A percentile compares a stretch with the other conserved stretches of the same genome.
These are phyloP conservation scores for Penicillium waksmanii DNA, from an alignment of 495 filamentous ascomycete genomes.

Conservation along the genomic window DNA sequence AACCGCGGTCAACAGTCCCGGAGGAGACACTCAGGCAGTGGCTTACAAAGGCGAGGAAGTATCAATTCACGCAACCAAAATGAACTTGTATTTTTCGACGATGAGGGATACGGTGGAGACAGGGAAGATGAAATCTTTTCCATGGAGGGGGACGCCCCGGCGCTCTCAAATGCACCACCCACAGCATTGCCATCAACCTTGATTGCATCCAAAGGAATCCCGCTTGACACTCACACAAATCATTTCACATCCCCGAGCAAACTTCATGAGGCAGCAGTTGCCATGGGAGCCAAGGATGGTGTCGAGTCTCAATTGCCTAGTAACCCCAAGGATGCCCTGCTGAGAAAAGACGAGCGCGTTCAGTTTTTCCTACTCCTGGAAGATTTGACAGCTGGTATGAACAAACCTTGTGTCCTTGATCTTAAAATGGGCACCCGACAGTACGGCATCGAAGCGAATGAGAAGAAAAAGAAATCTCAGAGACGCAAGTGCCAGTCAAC, in stretches of 20 bases:
- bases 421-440: slow-evolving; percentile 99
- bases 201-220: slow-evolving; percentile 9
- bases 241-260: slow-evolving; percentile 8
- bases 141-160: slow-evolving; percentile 63
- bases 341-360: slow-evolving; percentile 68
- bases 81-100: slow-evolving; percentile 82
- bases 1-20: slow-evolving; percentile 39
- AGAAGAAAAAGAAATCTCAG: slow-evolving; percentile 93
- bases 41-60: slow-evolving; percentile 69
- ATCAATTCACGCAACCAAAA: slow-evolving; percentile 61
- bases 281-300: slow-evolving; percentile 12
- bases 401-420: slow-evolving; percentile 92
- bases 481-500: slow-evolving; percentile 89
- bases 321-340: slow-evolving; percentile 82
- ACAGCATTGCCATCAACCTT: background rate
- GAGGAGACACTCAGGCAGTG: slow-evolving; percentile 79
- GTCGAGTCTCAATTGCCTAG: slow-evolving; percentile 48
- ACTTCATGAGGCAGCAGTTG: slow-evolving; percentile 8
- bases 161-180: slow-evolving; percentile 20
- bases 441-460: slow-evolving; percentile 90
- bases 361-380: slow-evolving; percentile 96
- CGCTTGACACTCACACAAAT: background rate
- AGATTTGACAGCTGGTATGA: slow-evolving; percentile 96
- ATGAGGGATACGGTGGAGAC: slow-evolving; percentile 82
- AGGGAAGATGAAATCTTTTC: slow-evolving; percentile 73